Evolutionary conservation across 2,329 filamentous ascomycete genomes (phyloP), one percentile per base, ranked within the genome.

Genomic region (Periconia sp.): DNA sequence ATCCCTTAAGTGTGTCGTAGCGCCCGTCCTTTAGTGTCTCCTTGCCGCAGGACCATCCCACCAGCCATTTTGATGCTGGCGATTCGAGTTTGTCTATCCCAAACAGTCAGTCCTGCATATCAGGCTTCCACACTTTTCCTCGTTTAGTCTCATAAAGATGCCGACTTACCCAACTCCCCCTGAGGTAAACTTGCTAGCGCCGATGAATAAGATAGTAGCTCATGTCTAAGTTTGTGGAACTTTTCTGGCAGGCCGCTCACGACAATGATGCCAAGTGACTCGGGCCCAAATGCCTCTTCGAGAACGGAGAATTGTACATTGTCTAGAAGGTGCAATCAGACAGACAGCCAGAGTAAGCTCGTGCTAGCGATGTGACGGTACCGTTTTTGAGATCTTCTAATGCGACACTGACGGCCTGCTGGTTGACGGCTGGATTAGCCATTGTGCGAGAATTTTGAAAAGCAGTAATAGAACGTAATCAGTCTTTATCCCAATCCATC

Each of bases 191-290:
- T 91, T 23, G 89, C 94, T 26, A 97, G 83, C 65, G 95, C 94
- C 0, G 90, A 95, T 4, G 91, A 85, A 66, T 94, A 94, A 0
- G 89, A 94, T 5, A 99, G 79, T 2, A 95, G 80, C 46, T 81
- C 81, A 46, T 81, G 81, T 48, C 94, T 83, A 30, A 96, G 74
- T n/a, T 79, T 72, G 11, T 80, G 71, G 59, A 95, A 99, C 38
- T 83, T 77, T 5, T 78, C 50, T 0, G 91, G 89, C 0, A 97
- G 82, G 65, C 91, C 89, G 65, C 88, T 90, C 34, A 99, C 92
- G n/a, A 97, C 76, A 41, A 99, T 86, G 38, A 99, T 96, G 0
- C 94, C 94, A 10, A 97, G 77, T 2, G 91, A 96, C 18, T 88
- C 84, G 1, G 92, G 90, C 0, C 94, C 94, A 66, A 99, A 97